These are phyloP conservation scores for Acanthamoeba quina DNA, from an alignment of 208 protist species.

Conservation along the genomic window DNA sequence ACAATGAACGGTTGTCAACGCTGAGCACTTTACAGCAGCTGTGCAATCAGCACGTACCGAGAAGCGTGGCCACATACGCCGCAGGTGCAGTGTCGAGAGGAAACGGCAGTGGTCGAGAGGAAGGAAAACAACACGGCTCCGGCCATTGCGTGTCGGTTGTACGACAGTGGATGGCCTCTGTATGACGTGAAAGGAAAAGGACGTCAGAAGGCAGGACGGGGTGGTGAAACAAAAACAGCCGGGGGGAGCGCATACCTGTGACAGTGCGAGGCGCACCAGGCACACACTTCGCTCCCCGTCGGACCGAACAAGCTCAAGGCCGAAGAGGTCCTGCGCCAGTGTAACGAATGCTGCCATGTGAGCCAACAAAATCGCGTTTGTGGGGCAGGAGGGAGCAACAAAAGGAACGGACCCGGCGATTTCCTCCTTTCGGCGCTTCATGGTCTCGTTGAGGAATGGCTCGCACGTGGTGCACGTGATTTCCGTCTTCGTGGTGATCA, in stretches of 20 bases:
- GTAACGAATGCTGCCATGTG: not conserved
- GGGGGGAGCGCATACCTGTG: not conserved
- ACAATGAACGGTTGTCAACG: not conserved
- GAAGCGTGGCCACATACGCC: conserved; percentile 2
- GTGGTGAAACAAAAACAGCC: not conserved
- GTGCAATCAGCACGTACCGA: not conserved
- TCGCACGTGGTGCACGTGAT: not conserved
- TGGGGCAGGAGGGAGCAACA: not conserved
- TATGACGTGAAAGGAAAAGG: not conserved
- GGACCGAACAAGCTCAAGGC: not conserved
- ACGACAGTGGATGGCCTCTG: not conserved
- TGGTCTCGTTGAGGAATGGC: conserved; percentile 8
- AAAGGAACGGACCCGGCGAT: not conserved
- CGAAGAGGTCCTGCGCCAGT: not conserved
- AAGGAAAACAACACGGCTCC: not conserved
- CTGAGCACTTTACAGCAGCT: not conserved
- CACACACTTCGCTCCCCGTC: not conserved
- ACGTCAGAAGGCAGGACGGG: not conserved
- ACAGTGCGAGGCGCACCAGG: conserved; percentile 8
- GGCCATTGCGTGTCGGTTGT: not conserved
- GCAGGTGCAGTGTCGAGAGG: not conserved
- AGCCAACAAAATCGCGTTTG: not conserved
- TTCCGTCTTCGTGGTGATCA: conserved; percentile 2
- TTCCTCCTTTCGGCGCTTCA: not conserved
- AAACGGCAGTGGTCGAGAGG: not conserved